Percentiles rank a stretch among this genome's conserved stretches.
Conservation (phyloP, 306 rosid genomes). For the Boehmeria nivea region DNA sequence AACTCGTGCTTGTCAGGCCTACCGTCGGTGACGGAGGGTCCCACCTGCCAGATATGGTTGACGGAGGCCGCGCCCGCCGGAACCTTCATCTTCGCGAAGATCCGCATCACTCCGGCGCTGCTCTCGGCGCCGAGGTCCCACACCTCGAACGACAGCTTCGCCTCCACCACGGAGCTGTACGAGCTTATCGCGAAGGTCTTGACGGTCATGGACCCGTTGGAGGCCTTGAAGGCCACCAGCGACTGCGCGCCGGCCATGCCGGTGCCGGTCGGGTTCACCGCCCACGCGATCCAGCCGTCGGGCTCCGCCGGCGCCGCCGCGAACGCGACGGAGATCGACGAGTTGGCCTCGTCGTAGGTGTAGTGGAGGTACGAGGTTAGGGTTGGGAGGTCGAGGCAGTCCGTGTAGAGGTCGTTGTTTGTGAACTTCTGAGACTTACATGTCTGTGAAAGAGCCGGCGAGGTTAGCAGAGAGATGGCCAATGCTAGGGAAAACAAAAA, state of each 20-base stretch:
- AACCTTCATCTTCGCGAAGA: conserved; percentile 39
- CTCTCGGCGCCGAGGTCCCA: conserved; percentile 26
- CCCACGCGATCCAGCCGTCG: conserved; percentile 74
- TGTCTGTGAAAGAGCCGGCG: conserved; percentile 26
- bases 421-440: conserved; percentile 41
- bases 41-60: conserved; percentile 72
- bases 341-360: conserved; percentile 47
- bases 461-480: conserved; percentile 12
- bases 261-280: conserved; percentile 41
- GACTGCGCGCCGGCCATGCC: conserved; percentile 61
- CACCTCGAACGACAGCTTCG: conserved; percentile 24
- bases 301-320: conserved; percentile 25
- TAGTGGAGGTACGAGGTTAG: conserved; percentile 51
- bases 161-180: conserved; percentile 7
- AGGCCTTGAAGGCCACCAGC: conserved; percentile 35
- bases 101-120: conserved; percentile 20
- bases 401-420: conserved; percentile 24
- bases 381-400: conserved; percentile 48
- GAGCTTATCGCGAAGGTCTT: conserved; percentile 35
- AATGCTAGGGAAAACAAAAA: conserved; percentile 6
- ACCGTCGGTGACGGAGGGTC: conserved; percentile 28
- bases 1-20: background rate
- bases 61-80: conserved; percentile 29
- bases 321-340: conserved; percentile 58
- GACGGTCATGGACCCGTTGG: conserved; percentile 1